Conservation (phyloP, 78 protist species). For the Guillardia theta region DNA sequence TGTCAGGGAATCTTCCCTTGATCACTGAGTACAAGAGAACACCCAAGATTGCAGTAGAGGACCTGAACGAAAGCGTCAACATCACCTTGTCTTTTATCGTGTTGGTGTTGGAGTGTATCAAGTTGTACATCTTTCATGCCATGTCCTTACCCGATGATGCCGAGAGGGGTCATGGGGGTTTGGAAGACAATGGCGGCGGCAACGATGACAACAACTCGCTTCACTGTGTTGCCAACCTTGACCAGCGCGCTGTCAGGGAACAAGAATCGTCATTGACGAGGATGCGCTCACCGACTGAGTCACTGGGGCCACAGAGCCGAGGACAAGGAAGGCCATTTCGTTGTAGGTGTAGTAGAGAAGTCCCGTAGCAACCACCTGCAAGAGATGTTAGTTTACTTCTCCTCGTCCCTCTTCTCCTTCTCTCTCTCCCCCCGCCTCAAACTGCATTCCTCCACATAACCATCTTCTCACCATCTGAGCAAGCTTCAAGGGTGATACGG, state of each 20-base stretch:
- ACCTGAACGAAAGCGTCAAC: no score
- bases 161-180: slow-evolving; percentile 23
- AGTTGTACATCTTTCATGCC: no score
- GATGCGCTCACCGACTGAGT: background rate
- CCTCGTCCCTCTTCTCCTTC: background rate
- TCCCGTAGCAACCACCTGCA: background rate
- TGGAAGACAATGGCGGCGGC: background rate
- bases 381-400: background rate
- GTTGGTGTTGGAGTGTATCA: no score
- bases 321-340: slow-evolving; percentile 40
- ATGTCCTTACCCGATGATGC: slow-evolving; percentile 27
- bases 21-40: background rate
- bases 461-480: background rate
- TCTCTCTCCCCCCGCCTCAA: background rate
- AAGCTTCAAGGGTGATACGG: no score
- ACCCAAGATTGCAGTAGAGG: background rate
- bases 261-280: background rate
- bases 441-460: background rate
- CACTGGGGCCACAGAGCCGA: background rate
- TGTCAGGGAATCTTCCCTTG: slow-evolving; percentile 27
- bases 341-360: slow-evolving; percentile 29
- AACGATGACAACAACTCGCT: background rate
- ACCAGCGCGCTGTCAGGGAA: background rate
- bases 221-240: slow-evolving; percentile 2
- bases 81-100: no score